Conservation (phyloP, 192 early-diverging fungal genomes). For the Backusella sp. region DNA sequence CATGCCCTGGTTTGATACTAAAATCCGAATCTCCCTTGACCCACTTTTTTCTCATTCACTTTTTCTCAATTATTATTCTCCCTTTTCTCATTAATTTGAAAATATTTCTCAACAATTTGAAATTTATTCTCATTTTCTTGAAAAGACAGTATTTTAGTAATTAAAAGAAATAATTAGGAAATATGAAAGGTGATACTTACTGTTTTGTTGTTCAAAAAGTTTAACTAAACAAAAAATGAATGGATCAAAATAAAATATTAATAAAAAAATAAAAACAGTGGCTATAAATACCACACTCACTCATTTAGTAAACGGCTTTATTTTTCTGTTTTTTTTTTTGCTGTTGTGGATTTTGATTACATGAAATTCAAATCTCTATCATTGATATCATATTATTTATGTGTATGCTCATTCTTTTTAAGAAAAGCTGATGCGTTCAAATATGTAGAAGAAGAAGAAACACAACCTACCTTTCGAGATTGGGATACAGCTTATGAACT, state of each 20-base stretch:
- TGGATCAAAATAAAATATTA: background rate
- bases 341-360: background rate
- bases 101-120: too few relatives aligned
- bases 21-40: too few relatives aligned
- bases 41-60: too few relatives aligned
- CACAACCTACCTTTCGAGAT: background rate
- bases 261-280: background rate
- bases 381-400: background rate
- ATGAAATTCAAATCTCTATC: background rate
- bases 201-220: too few relatives aligned
- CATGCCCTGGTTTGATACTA: too few relatives aligned
- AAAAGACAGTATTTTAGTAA: too few relatives aligned
- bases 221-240: background rate
- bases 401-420: background rate
- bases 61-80: too few relatives aligned
- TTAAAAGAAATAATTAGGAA: too few relatives aligned
- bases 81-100: too few relatives aligned
- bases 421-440: background rate
- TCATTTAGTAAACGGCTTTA: background rate
- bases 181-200: too few relatives aligned
- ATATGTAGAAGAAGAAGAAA: background rate
- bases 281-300: background rate
- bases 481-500: conserved; percentile 26
- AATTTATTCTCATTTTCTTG: too few relatives aligned
- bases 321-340: background rate